Conservation (phyloP, 2,329 filamentous ascomycete species). For the Scedosporium dehoogii region DNA sequence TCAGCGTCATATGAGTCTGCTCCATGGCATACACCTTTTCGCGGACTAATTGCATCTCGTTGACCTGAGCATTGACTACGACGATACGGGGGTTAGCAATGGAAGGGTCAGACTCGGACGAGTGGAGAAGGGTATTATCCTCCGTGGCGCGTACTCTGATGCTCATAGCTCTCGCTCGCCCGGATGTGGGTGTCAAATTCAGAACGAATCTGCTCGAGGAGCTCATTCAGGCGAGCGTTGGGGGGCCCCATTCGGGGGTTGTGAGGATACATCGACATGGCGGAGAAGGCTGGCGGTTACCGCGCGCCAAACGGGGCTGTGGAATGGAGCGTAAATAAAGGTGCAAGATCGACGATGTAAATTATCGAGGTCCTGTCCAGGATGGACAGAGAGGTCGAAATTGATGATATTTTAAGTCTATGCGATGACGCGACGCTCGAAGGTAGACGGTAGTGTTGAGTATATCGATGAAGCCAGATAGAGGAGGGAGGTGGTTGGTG, state of each 20-base stretch:
- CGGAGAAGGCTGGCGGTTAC: background rate
- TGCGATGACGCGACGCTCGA: background rate
- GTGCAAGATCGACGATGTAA: background rate
- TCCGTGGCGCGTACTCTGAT: constrained; percentile 64
- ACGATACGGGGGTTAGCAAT: constrained; percentile 5
- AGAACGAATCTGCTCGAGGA: constrained; percentile 79
- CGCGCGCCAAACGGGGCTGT: background rate
- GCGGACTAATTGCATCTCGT: constrained; percentile 89
- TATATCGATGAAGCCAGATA: background rate
- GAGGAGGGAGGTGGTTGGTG: background rate
- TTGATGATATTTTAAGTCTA: background rate
- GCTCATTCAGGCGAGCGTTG: constrained; percentile 64
- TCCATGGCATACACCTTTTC: constrained; percentile 92
- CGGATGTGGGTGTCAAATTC: constrained; percentile 84
- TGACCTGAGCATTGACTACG: constrained; percentile 77
- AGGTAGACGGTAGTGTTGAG: background rate
- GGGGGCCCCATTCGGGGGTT: constrained; percentile 12
- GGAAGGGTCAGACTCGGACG: background rate
- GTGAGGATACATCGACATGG: constrained; percentile 13
- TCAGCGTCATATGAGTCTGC: constrained; percentile 77
- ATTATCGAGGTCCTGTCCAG: background rate
- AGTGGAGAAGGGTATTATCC: background rate
- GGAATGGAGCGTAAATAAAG: background rate
- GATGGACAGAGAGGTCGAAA: background rate
- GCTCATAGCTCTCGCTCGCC: constrained; percentile 78